Conservation (phyloP, 1,139 yeast species). For the Ogataea hybrid region DNA sequence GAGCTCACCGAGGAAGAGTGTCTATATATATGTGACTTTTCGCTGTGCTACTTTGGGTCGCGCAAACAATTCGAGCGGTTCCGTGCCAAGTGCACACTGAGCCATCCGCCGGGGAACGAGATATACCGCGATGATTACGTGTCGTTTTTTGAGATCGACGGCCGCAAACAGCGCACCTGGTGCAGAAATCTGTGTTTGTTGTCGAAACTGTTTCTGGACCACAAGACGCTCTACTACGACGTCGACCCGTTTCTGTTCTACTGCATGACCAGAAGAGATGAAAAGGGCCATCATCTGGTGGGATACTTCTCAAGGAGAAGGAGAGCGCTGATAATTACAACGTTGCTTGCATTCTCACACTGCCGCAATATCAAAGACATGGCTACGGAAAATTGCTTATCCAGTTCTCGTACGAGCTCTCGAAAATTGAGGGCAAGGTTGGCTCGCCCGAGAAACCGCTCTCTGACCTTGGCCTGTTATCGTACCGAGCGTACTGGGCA, state of each 20-base stretch:
- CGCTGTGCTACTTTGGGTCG: conserved; percentile 86
- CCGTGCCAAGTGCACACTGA: conserved; percentile 77
- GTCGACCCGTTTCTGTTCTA: conserved; percentile 96
- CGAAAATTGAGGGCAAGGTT: conserved; percentile 80
- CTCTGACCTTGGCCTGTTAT: conserved; percentile 87
- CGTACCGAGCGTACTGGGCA: conserved; percentile 97
- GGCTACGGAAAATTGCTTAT: conserved; percentile 92
- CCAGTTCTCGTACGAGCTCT: conserved; percentile 88
- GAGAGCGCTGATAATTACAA: conserved; percentile 95
- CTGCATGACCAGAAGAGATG: conserved; percentile 89
- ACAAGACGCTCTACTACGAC: conserved; percentile 92
- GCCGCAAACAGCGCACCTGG: conserved; percentile 94
- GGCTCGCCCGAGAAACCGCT: conserved; percentile 98
- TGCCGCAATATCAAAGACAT: conserved; percentile 94
- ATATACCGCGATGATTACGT: conserved; percentile 84
- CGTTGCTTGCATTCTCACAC: conserved; percentile 92
- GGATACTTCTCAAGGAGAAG: conserved; percentile 95
- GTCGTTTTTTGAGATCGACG: conserved; percentile 94
- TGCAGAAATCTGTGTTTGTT: conserved; percentile 90
- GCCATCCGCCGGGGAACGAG: conserved; percentile 98
- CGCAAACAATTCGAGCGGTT: conserved; percentile 89
- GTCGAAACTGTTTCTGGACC: conserved; percentile 87
- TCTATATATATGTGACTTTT: conserved; percentile 87
- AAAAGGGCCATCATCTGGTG: conserved; percentile 88
- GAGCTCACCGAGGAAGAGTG: conserved; percentile 91